A percentile compares a stretch with the other conserved stretches of the same genome.
phyloP scores from a whole-genome alignment of 805 yeast species.

The Myxozyma sirexii region DNA sequence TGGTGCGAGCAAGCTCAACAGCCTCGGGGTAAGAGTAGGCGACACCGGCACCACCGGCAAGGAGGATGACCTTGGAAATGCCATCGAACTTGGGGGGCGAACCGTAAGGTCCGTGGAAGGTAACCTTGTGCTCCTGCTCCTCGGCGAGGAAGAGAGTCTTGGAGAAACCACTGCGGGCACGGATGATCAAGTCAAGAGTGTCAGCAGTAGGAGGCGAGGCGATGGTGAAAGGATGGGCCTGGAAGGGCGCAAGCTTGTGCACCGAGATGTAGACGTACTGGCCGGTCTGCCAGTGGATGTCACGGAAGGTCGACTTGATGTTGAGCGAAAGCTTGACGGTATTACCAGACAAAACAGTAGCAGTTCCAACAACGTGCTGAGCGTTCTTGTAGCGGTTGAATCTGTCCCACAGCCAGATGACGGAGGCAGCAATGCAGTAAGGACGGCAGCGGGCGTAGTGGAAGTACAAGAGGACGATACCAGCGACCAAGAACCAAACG shows the following conservation, averaged over 20 bases:
- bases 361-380: constrained; percentile 24
- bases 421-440: constrained; percentile 31
- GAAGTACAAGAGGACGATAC: constrained; percentile 32
- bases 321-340: constrained; percentile 32
- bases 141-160: constrained; percentile 31
- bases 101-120: constrained; percentile 36
- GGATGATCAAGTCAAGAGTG: constrained; percentile 38
- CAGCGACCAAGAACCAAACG: constrained; percentile 34
- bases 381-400: constrained; percentile 33
- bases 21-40: constrained; percentile 41
- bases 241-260: constrained; percentile 32
- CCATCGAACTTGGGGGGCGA: constrained; percentile 34
- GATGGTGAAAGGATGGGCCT: constrained; percentile 36
- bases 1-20: constrained; percentile 28
- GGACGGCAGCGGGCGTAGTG: constrained; percentile 34
- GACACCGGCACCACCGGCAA: constrained; percentile 43
- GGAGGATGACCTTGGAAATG: constrained; percentile 36
- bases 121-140: constrained; percentile 34
- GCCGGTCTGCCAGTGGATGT: constrained; percentile 36
- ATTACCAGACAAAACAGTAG: constrained; percentile 31
- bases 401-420: constrained; percentile 34
- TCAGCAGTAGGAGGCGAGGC: constrained; percentile 32
- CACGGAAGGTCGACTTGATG: constrained; percentile 33
- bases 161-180: constrained; percentile 42
- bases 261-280: constrained; percentile 35